phyloP scores from a whole-genome alignment of 495 filamentous ascomycete genomes.

The Penicillium cataractarum region DNA sequence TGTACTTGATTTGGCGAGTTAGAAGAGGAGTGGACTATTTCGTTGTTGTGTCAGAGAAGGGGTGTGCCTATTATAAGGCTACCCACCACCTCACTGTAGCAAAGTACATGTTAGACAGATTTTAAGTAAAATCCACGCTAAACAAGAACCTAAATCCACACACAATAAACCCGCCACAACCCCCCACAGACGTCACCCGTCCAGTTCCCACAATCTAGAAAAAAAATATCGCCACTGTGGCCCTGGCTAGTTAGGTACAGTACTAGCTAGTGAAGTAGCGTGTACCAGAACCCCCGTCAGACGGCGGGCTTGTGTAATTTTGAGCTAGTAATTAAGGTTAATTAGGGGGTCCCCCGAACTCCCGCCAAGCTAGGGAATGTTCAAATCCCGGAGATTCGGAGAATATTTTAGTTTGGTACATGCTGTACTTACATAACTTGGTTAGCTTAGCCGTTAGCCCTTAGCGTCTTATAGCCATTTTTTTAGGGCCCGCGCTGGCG shows the following conservation, averaged over 20 bases:
- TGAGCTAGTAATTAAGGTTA: neutral
- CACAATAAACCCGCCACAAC: no score
- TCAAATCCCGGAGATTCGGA: no score
- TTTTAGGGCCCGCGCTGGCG: neutral
- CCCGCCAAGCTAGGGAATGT: neutral
- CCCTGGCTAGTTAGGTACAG: no score
- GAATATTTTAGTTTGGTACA: no score
- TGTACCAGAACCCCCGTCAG: neutral
- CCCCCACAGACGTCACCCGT: neutral
- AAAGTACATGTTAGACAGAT: neutral
- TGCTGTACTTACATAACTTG: no score
- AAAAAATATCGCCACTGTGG: neutral
- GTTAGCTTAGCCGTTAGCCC: neutral
- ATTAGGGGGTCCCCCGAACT: no score
- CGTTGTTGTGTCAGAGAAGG: neutral
- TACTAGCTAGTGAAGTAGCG: neutral
- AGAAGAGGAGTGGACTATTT: neutral
- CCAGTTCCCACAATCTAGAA: neutral
- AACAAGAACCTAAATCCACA: neutral
- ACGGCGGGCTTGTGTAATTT: slow-evolving; percentile 4
- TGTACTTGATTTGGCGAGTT: neutral
- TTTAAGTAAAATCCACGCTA: neutral
- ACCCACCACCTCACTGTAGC: no score
- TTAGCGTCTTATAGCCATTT: neutral
- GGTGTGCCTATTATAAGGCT: neutral